Percentiles rank a stretch among this genome's conserved stretches.
Evolutionary conservation across 1,139 yeast genomes (phyloP).

Genomic region (Scheffersomyces insectosa): DNA sequence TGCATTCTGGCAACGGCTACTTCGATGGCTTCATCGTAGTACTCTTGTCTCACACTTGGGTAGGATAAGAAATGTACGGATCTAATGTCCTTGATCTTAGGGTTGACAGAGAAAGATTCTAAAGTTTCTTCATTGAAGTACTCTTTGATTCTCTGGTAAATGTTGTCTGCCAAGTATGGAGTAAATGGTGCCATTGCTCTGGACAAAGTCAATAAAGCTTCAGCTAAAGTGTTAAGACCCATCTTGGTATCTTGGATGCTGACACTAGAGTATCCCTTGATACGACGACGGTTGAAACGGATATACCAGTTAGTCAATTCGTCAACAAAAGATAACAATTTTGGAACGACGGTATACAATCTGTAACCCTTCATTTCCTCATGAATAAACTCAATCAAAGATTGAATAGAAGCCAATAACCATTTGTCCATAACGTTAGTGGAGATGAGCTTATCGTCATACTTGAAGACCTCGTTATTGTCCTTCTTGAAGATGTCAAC

Average conservation of each 20-base stretch:
- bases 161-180: conserved; percentile 90
- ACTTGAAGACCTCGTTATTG: conserved; percentile 68
- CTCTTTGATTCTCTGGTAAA: conserved; percentile 73
- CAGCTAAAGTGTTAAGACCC: conserved; percentile 88
- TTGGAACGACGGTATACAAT: conserved; percentile 94
- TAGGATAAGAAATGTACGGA: conserved; percentile 92
- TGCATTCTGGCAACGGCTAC: conserved; percentile 94
- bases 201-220: conserved; percentile 82
- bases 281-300: conserved; percentile 95
- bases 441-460: conserved; percentile 62
- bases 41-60: conserved; percentile 82
- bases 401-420: conserved; percentile 93
- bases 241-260: conserved; percentile 80
- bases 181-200: conserved; percentile 99
- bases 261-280: conserved; percentile 78
- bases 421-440: conserved; percentile 96
- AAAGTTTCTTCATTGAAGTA: conserved; percentile 60
- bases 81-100: conserved; percentile 55
- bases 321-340: conserved; percentile 82
- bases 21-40: conserved; percentile 77
- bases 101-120: conserved; percentile 40
- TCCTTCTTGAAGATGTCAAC: conserved; percentile 81
- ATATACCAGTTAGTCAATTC: conserved; percentile 98
- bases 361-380: conserved; percentile 87
- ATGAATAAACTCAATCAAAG: conserved; percentile 82